Evolutionary conservation across 257 asterid genomes (phyloP), one percentile per base, ranked within the genome.

Genomic region (Scutellaria baicalensis): DNA sequence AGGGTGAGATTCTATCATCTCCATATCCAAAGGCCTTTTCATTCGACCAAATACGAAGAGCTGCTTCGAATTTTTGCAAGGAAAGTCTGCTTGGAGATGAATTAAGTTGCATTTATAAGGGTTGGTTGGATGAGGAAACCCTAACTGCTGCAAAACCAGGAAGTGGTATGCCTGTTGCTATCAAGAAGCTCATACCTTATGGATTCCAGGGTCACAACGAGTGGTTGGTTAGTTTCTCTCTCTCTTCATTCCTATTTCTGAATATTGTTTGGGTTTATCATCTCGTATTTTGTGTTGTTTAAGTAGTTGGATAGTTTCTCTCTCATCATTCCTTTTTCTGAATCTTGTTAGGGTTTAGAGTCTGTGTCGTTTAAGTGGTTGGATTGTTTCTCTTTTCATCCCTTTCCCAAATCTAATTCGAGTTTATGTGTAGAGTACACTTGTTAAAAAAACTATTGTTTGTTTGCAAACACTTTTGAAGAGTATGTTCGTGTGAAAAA

Each of bases 151-250:
- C 84, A 8, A 59, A 42, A 8, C 81, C 76, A 0, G 79, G 78
- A 33, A 70, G 50, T 0, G 89, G 86, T n/a, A 16, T 66, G 11
- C 74, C 79, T 1, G 86, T 79, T 17, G 89, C 89, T 9, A 77
- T 84, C 60, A 84, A 84, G 81, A 84, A 63, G 76, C 81, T 81
- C 0, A 84, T 77, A 56, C 82, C 75, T 43, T 68, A 64, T 63
- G 77, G 89, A 59, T 76, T 61, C 48, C 89, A 84, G 23, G 89
- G 89, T 43, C 89, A 84, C 54, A 84, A 74, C 4, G 89, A 84
- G 81, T 84, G 89, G 89, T 49, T 84, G 84, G 89, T 84, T 1
- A 58, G 84, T 75, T 58, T 2, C 6, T 55, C 6, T 17, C 13
- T 1, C 27, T 71, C 17, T 13, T 9, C 6, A 0, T 10, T 9